phyloP scores from a whole-genome alignment of 148 eudicot genomes.

The Pharnaceum exiguum region DNA sequence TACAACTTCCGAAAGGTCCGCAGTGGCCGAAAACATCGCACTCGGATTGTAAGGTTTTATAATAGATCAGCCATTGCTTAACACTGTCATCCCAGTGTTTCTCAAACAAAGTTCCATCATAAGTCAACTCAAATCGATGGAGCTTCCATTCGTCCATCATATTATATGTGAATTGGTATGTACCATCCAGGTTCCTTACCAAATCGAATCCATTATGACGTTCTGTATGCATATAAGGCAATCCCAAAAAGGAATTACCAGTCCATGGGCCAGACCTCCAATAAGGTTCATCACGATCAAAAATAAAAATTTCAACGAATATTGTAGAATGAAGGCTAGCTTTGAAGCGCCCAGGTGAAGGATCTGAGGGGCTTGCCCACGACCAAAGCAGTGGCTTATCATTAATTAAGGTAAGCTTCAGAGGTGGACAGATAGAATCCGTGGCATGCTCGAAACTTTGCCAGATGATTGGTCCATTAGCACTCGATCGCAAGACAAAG shows the following conservation, averaged over 20 bases:
- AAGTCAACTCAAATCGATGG: slow-evolving; percentile 11
- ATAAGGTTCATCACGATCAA: background rate
- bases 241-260: slow-evolving; percentile 14
- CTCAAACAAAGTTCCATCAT: slow-evolving; percentile 12
- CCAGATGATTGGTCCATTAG: slow-evolving; percentile 32
- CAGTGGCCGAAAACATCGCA: slow-evolving; percentile 52
- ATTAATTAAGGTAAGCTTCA: slow-evolving; percentile 21
- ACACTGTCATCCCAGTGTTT: slow-evolving; percentile 14
- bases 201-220: slow-evolving; percentile 4
- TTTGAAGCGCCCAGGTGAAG: slow-evolving; percentile 15
- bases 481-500: slow-evolving; percentile 31
- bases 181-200: slow-evolving; percentile 16
- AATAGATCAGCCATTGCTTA: slow-evolving; percentile 19
- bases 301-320: background rate
- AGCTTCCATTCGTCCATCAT: background rate
- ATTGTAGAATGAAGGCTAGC: slow-evolving; percentile 1
- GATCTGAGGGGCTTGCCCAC: slow-evolving; percentile 20
- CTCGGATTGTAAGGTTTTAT: slow-evolving; percentile 1
- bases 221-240: background rate
- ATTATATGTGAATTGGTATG: background rate
- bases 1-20: slow-evolving; percentile 56
- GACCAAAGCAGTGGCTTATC: slow-evolving; percentile 9
- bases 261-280: slow-evolving; percentile 29
- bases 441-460: slow-evolving; percentile 67
- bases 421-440: slow-evolving; percentile 39